Evolutionary conservation across 352 stramenopile genomes (phyloP).

Genomic region (Bremia lactucae): DNA sequence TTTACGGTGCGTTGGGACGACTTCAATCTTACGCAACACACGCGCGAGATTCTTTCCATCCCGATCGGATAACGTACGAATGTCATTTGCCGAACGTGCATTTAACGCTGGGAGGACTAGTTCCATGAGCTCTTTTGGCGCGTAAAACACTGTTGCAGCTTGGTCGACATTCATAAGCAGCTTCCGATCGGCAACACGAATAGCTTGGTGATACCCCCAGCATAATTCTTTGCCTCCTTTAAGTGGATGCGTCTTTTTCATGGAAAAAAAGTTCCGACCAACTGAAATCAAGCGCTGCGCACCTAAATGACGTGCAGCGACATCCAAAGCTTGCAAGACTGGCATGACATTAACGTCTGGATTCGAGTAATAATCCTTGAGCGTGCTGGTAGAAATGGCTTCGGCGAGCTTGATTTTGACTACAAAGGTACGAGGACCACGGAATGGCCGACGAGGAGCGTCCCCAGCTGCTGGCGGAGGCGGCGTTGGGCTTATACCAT

Average conservation of each 20-base stretch:
- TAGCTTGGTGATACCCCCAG: conserved; percentile 65
- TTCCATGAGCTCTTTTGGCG: conserved; percentile 38
- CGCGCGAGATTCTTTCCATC: conserved; percentile 23
- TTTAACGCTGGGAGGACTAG: conserved; percentile 35
- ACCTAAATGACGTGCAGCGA: conserved; percentile 50
- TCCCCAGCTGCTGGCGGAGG: conserved; percentile 13
- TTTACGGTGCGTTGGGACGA: conserved; percentile 45
- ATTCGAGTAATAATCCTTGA: conserved; percentile 42
- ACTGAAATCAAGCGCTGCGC: conserved; percentile 49
- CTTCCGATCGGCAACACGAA: conserved; percentile 40
- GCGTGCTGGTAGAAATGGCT: conserved; percentile 33
- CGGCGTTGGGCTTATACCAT: conserved; percentile 17
- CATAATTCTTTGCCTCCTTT: conserved; percentile 57
- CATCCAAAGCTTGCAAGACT: conserved; percentile 58
- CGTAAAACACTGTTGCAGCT: conserved; percentile 60
- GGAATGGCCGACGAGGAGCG: conserved; percentile 16
- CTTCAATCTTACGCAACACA: conserved; percentile 41
- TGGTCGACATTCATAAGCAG: conserved; percentile 68
- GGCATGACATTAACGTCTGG: conserved; percentile 50
- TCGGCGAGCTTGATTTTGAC: conserved; percentile 63
- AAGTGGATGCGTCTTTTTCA: conserved; percentile 45
- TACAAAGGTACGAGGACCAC: conserved; percentile 43
- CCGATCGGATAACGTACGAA: conserved; percentile 28
- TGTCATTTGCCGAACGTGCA: conserved; percentile 20
- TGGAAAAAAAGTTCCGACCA: conserved; percentile 61